Percentiles rank a stretch among this genome's conserved stretches.
phyloP scores from a whole-genome alignment of 2,329 filamentous ascomycete genomes.

The Tolypocladium tropicale region DNA sequence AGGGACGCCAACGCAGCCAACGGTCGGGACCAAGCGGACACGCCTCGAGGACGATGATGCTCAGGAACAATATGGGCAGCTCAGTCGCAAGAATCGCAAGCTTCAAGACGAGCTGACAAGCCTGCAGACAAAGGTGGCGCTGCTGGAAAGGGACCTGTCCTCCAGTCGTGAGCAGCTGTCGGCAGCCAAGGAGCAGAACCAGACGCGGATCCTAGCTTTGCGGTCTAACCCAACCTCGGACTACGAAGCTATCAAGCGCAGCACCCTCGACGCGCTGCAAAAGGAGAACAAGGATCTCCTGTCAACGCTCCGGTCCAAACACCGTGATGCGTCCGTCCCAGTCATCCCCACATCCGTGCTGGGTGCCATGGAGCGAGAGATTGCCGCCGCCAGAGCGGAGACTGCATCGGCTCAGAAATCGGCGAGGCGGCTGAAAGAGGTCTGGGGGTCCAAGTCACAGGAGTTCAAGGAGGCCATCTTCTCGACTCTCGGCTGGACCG shows the following conservation, averaged over 20 bases:
- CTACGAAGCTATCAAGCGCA: slow-evolving; percentile 72
- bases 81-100: slow-evolving; percentile 79
- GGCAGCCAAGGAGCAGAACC: slow-evolving; percentile 52
- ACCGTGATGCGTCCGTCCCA: slow-evolving; percentile 34
- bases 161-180: slow-evolving; percentile 65
- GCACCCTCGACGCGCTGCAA: slow-evolving; percentile 66
- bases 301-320: slow-evolving; percentile 49
- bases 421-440: slow-evolving; percentile 77
- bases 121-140: slow-evolving; percentile 56
- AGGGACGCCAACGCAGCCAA: slow-evolving; percentile 25
- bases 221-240: slow-evolving; percentile 88
- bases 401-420: slow-evolving; percentile 71
- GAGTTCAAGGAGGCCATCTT: slow-evolving; percentile 96
- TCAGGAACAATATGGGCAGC: slow-evolving; percentile 66
- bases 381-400: slow-evolving; percentile 60
- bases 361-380: slow-evolving; percentile 62
- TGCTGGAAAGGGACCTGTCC: slow-evolving; percentile 67
- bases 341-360: slow-evolving; percentile 70
- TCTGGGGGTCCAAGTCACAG: slow-evolving; percentile 81
- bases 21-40: slow-evolving; percentile 52
- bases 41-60: slow-evolving; percentile 50
- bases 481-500: slow-evolving; percentile 83
- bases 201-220: slow-evolving; percentile 75
- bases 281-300: slow-evolving; percentile 80
- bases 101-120: slow-evolving; percentile 68